These are phyloP conservation scores for Suillus sp. DNA, from an alignment of 768 basidiomycete species.

Conservation along the genomic window DNA sequence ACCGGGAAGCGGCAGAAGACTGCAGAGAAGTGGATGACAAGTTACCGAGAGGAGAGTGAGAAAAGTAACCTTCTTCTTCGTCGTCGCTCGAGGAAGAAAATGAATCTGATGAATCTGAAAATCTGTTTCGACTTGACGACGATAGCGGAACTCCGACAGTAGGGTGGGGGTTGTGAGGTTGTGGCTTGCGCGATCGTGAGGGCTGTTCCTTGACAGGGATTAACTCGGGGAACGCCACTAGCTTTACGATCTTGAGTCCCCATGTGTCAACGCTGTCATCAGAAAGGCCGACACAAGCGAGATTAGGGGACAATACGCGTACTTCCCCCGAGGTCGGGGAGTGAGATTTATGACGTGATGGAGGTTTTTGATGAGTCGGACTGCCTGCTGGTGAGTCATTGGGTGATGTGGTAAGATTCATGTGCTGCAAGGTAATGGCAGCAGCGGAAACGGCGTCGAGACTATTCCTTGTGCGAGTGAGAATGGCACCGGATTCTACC, in stretches of 20 bases:
- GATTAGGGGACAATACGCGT: conserved; percentile 63
- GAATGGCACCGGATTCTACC: conserved; percentile 43
- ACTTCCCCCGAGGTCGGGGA: conserved; percentile 64
- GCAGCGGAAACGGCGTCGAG: conserved; percentile 33
- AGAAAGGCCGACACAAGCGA: conserved; percentile 75
- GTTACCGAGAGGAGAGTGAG: conserved; percentile 52
- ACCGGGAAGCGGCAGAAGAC: conserved; percentile 42
- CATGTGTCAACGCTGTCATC: conserved; percentile 70
- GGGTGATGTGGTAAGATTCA: conserved; percentile 9
- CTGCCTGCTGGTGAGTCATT: conserved; percentile 9
- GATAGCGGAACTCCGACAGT: conserved; percentile 10
- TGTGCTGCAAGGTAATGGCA: conserved; percentile 15
- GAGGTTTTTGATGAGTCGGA: conserved; percentile 18
- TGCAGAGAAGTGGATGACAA: conserved; percentile 37
- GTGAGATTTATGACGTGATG: conserved; percentile 43
- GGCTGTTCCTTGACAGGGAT: conserved; percentile 40
- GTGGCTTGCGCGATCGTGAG: conserved; percentile 1
- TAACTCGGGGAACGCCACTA: conserved; percentile 75
- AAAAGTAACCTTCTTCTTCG: conserved; percentile 55
- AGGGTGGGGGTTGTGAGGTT: not conserved
- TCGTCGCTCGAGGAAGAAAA: conserved; percentile 36
- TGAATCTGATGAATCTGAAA: conserved; percentile 29
- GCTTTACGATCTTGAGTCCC: conserved; percentile 76
- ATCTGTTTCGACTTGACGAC: conserved; percentile 17
- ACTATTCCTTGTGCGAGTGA: conserved; percentile 50